phyloP scores from a whole-genome alignment of 1,139 yeast genomes.

The Yamadazyma friedrichii region DNA sequence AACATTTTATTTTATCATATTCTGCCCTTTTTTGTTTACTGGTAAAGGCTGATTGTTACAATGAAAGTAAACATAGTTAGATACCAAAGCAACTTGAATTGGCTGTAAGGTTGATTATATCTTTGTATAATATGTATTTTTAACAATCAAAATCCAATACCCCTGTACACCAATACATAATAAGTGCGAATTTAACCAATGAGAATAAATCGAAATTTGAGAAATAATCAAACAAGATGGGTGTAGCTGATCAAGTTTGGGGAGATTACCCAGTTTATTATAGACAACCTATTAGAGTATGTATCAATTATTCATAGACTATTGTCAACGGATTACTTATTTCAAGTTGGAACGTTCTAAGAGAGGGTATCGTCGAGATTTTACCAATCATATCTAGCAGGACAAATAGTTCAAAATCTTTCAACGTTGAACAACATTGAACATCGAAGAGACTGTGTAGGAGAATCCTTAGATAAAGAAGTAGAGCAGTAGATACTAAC shows the following conservation, averaged over 20 bases:
- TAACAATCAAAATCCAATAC: too few species aligned
- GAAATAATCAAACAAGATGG: constrained; percentile 15
- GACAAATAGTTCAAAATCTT: too few species aligned
- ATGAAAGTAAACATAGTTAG: too few species aligned
- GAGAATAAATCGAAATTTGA: constrained; percentile 3
- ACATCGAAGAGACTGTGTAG: too few species aligned
- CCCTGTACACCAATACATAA: constrained; percentile 1
- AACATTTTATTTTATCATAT: background rate
- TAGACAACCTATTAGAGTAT: constrained; percentile 63
- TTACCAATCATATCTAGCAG: background rate
- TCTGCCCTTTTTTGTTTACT: too few species aligned
- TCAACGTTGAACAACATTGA: too few species aligned
- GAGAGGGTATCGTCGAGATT: background rate
- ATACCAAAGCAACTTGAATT: too few species aligned
- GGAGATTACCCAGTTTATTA: constrained; percentile 60
- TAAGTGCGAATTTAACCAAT: constrained; percentile 5
- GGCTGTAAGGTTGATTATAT: background rate
- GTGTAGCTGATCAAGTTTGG: constrained; percentile 37
- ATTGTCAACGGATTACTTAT: background rate
- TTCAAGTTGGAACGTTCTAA: background rate
- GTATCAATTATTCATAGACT: constrained; percentile 20
- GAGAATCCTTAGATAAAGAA: too few species aligned
- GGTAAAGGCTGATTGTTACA: too few species aligned
- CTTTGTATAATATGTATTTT: too few species aligned
- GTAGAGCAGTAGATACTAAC: constrained; percentile 7